Conservation (phyloP, 495 filamentous ascomycete genomes). For the Penicillium paradoxum region DNA sequence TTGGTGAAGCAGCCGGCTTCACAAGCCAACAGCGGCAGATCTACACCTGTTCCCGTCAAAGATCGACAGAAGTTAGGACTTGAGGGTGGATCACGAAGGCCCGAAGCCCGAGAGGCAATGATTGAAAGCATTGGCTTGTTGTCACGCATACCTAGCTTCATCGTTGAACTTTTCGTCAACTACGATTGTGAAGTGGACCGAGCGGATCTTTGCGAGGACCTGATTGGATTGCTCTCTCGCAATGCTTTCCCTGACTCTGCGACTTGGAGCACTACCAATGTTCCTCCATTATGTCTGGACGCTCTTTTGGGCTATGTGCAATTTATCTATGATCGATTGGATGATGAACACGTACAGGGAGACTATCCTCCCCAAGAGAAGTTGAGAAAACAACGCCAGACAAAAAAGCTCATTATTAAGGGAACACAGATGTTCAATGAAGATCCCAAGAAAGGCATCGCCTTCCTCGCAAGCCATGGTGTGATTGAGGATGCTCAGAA, state of each 20-base stretch:
- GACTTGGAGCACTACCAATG: constrained; percentile 98
- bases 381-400: constrained; percentile 64
- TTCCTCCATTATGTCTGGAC: constrained; percentile 91
- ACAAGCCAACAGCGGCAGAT: constrained; percentile 72
- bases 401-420: constrained; percentile 82
- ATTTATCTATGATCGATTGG: constrained; percentile 80
- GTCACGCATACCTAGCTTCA: constrained; percentile 85
- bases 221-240: constrained; percentile 85
- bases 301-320: constrained; percentile 86
- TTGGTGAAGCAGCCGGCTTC: constrained; percentile 77
- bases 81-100: constrained; percentile 86
- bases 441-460: constrained; percentile 83
- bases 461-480: constrained; percentile 74
- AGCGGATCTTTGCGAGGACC: constrained; percentile 88
- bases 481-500: constrained; percentile 74
- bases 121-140: constrained; percentile 92
- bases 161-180: constrained; percentile 94
- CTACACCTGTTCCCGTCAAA: constrained; percentile 89
- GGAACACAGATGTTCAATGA: constrained; percentile 94
- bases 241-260: constrained; percentile 97
- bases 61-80: constrained; percentile 90
- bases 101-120: constrained; percentile 96
- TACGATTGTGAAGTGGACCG: constrained; percentile 96
- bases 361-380: constrained; percentile 60
- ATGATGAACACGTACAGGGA: constrained; percentile 59